Conservation (phyloP, 345 rosid genomes). For the Isatis tinctoria region DNA sequence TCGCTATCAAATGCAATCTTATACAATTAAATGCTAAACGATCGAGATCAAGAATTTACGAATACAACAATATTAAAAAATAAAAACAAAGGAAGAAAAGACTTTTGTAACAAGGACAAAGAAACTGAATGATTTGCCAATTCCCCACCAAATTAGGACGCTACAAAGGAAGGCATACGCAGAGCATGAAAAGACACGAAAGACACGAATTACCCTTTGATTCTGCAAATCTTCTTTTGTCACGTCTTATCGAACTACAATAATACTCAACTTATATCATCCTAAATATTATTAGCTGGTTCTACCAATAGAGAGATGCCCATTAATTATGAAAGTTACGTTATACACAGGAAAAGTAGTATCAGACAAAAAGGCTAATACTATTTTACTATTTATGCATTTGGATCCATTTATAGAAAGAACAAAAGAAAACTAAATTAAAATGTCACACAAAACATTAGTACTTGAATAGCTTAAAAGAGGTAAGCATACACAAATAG, state of each 20-base stretch:
- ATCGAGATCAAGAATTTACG: not conserved
- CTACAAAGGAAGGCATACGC: slow-evolving; percentile 26
- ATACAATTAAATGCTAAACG: not conserved
- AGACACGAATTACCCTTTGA: slow-evolving; percentile 23
- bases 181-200: slow-evolving; percentile 26
- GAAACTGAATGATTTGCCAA: slow-evolving; percentile 36
- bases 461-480: not conserved
- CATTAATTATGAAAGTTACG: not conserved
- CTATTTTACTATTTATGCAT: not conserved
- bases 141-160: slow-evolving; percentile 37
- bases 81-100: not conserved
- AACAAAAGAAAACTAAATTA: not conserved
- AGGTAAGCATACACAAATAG: not conserved
- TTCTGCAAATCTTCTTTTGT: slow-evolving; percentile 29
- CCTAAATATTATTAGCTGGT: not conserved
- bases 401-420: not conserved
- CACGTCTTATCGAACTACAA: slow-evolving; percentile 28
- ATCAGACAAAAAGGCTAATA: not conserved
- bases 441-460: not conserved
- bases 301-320: not conserved
- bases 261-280: not conserved
- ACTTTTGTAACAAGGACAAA: slow-evolving; percentile 21
- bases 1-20: not conserved
- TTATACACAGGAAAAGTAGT: not conserved
- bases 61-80: not conserved